Evolutionary conservation across 139 green algal genomes (phyloP).

Genomic region (Picochlorum sp.): DNA sequence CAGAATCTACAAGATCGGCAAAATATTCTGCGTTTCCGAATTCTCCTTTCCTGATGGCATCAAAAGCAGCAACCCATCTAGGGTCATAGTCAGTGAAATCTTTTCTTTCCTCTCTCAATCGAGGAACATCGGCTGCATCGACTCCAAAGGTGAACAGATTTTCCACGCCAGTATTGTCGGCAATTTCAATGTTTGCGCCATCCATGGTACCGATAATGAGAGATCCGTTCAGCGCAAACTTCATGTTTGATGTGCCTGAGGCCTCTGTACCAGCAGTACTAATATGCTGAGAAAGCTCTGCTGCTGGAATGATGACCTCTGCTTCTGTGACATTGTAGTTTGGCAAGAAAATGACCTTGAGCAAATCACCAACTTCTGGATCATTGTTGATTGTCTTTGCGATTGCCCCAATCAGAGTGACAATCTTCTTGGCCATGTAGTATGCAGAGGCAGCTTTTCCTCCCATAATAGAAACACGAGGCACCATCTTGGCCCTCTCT

Average conservation of each 20-base stretch:
- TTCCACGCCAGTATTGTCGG: constrained; percentile 68
- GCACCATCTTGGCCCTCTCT: constrained; percentile 41
- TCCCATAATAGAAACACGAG: constrained; percentile 56
- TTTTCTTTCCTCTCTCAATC: constrained; percentile 67
- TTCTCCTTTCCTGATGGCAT: constrained; percentile 48
- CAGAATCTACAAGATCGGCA: constrained; percentile 74
- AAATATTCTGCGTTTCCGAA: constrained; percentile 90
- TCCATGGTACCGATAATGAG: constrained; percentile 98
- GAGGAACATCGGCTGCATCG: constrained; percentile 44
- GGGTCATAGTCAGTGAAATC: constrained; percentile 69
- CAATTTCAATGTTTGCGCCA: constrained; percentile 98
- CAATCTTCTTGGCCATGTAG: constrained; percentile 97
- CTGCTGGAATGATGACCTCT: constrained; percentile 73
- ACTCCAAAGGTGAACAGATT: constrained; percentile 83
- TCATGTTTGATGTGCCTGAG: constrained; percentile 97
- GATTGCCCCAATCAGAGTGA: constrained; percentile 69
- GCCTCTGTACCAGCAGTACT: constrained; percentile 76
- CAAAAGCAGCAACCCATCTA: constrained; percentile 44
- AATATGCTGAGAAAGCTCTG: constrained; percentile 78
- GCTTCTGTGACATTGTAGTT: constrained; percentile 92
- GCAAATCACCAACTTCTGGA: constrained; percentile 64
- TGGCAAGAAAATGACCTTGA: constrained; percentile 88
- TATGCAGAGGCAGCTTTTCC: constrained; percentile 90
- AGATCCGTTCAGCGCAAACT: constrained; percentile 97
- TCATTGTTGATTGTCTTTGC: constrained; percentile 87